Evolutionary conservation across 768 basidiomycete genomes (phyloP), one percentile per base, ranked within the genome.

Genomic region (Russula foetens): DNA sequence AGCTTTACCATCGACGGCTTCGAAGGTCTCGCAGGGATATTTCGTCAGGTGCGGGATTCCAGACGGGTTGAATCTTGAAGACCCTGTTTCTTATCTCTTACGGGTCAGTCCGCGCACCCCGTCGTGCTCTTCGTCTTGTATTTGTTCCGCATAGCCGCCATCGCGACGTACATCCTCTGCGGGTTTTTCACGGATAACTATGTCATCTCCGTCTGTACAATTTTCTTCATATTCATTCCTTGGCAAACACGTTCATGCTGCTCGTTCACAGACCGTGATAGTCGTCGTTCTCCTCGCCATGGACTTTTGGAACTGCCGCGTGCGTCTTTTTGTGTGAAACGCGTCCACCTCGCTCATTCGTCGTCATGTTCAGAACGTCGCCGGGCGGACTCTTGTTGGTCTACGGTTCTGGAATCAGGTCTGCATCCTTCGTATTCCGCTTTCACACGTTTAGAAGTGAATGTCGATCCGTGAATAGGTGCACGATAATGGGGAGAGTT

Each of bases 251-350:
- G 44, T 39, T 51, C 29, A 43, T 21, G 7, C n/a, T 19, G 14
- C 31, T 35, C 48, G 31, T 64, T 29, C 58, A 24, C 68, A 86
- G 84, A 96, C 94, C 26, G 95, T 99, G 4, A 73, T 83, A 9
- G 96, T 98, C 0, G 97, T 98, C 23, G 86, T 98, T 1, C 77
- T 99, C 17, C 82, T 99, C 26, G 90, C 95, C 0, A 88, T 96
- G 83, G 97, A 99, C 75, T 99, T 99, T 72, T 99, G 96, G 97
- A 98, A 96, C 68, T 93, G 92, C 66, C 78, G 94, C 71, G 92
- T 93, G 69, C 62, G 83, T 72, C n/a, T 61, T 29, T 49, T n/a
- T 21, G 14, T 11, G 24, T 17, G 17, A 4, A 12, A 8, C 43
- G 12, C 17, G 39, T 45, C 46, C 7, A 26, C 23, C 43, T 4